These are phyloP conservation scores for Linnemannia elongata DNA, from an alignment of 192 early-diverging fungal genomes.

Conservation along the genomic window DNA sequence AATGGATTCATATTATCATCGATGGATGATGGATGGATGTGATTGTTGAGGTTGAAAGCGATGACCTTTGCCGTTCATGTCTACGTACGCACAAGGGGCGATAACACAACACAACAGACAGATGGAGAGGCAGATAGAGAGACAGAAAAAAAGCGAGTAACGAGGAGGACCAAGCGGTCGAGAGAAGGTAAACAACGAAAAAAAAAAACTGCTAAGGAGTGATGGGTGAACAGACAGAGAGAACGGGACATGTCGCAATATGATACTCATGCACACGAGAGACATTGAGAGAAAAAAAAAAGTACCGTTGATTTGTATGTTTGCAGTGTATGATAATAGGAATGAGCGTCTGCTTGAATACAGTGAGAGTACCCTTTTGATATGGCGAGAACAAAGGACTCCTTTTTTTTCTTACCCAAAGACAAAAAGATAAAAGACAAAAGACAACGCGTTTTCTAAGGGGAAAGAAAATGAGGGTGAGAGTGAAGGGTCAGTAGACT, in stretches of 20 bases:
- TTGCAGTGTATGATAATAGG: not conserved
- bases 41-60: not conserved
- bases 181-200: not conserved
- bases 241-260: not conserved
- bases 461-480: not conserved
- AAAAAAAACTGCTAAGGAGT: not conserved
- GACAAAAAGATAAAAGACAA: too few species aligned
- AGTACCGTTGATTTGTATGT: not conserved
- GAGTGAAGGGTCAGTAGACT: too few species aligned
- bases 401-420: not conserved
- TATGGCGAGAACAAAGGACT: not conserved
- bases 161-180: constrained; percentile 1
- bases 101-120: not conserved
- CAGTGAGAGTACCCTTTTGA: not conserved
- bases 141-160: not conserved
- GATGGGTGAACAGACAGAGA: too few species aligned
- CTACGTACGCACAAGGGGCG: not conserved
- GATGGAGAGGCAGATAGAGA: too few species aligned
- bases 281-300: not conserved
- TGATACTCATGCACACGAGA: not conserved
- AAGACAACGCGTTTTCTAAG: not conserved
- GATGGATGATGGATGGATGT: constrained; percentile 6
- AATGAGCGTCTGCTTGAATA: not conserved
- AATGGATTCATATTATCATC: not conserved
- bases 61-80: not conserved